phyloP scores from a whole-genome alignment of 2,329 filamentous ascomycete species.

The Pseudocercospora crystallina region DNA sequence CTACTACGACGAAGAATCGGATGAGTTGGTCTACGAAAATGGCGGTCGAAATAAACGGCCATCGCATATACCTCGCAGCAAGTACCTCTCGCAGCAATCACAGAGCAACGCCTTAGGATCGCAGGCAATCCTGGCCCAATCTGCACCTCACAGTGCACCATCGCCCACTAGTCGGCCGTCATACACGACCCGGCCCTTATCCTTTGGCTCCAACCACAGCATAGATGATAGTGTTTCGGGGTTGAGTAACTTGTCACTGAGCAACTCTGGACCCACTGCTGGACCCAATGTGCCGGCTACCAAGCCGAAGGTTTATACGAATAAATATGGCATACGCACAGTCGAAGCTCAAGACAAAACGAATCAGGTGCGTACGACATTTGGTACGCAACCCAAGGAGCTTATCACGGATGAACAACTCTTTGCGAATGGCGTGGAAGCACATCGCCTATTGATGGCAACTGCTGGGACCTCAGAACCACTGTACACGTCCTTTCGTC shows the following conservation, averaged over 20 bases:
- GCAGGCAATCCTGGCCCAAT: no score
- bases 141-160: no score
- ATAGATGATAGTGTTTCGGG: no score
- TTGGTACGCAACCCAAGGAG: constrained; percentile 7
- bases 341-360: background rate
- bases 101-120: no score
- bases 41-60: background rate
- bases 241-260: no score
- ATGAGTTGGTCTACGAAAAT: constrained; percentile 3
- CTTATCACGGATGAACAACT: constrained; percentile 13
- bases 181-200: no score
- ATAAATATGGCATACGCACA: background rate
- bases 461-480: constrained; percentile 3
- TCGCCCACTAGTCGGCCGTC: no score
- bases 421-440: background rate
- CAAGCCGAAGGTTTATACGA: no score
- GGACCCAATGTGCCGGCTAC: no score
- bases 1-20: constrained; percentile 1
- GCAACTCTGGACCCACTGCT: no score
- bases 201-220: no score
- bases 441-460: constrained; percentile 2
- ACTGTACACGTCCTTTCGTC: constrained; percentile 7
- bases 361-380: constrained; percentile 2
- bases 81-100: no score
- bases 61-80: background rate